phyloP scores from a whole-genome alignment of 2,329 filamentous ascomycete genomes.

The Nannizzia gypsea region DNA sequence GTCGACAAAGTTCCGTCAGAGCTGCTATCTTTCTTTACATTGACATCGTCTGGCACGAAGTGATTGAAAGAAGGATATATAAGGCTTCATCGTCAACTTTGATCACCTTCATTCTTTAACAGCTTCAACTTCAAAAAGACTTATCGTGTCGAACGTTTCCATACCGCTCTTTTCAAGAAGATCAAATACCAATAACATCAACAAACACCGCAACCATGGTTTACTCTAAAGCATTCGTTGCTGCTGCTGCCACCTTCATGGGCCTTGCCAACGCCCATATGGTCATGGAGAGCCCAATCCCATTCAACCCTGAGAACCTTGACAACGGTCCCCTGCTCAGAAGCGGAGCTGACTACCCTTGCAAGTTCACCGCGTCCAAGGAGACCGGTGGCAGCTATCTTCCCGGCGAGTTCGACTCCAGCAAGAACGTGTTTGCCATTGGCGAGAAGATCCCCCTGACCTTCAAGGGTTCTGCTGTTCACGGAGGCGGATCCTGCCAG shows the following conservation, averaged over 20 bases:
- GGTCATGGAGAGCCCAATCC: conserved; percentile 55
- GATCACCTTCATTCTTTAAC: background rate
- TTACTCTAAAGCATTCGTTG: conserved; percentile 7
- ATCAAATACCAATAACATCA: background rate
- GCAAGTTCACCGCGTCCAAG: conserved; percentile 48
- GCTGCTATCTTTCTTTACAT: background rate
- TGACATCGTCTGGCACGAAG: conserved; percentile 1
- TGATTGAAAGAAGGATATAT: background rate
- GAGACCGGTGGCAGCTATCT: conserved; percentile 18
- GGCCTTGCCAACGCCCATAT: conserved; percentile 61
- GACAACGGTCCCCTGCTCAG: conserved; percentile 54
- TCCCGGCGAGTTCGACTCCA: conserved; percentile 36
- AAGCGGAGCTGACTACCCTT: conserved; percentile 63
- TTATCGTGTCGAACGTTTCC: conserved; percentile 4
- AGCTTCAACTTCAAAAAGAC: background rate
- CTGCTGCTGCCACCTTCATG: conserved; percentile 41
- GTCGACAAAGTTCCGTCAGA: conserved; percentile 4
- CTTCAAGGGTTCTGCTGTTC: conserved; percentile 62
- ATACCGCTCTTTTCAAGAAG: background rate
- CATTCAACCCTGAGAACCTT: conserved; percentile 42
- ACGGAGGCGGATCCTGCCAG: conserved; percentile 90
- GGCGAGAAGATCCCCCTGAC: conserved; percentile 51
- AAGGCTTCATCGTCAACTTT: conserved; percentile 1
- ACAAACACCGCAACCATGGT: conserved; percentile 4
- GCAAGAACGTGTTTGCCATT: conserved; percentile 50